Percentiles rank a stretch among this genome's conserved stretches.
These are phyloP conservation scores for Salix arbutifolia DNA, from an alignment of 345 rosid species.

Conservation along the genomic window DNA sequence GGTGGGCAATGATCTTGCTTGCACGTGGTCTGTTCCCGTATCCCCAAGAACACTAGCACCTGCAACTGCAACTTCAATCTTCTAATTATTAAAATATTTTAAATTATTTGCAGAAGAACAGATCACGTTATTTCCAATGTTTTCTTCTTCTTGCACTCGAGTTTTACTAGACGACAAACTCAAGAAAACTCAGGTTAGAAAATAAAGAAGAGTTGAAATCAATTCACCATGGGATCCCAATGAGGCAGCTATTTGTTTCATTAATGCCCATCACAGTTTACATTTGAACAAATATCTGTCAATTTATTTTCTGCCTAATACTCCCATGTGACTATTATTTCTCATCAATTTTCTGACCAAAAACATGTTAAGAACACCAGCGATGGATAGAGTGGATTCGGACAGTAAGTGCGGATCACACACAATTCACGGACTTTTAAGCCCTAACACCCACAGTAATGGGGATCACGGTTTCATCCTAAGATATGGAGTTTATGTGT, in stretches of 20 bases:
- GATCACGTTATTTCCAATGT: constrained; percentile 7
- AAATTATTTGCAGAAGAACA: constrained; percentile 7
- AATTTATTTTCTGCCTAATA: neutral
- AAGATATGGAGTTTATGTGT: no score
- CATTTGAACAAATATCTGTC: neutral
- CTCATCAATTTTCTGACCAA: neutral
- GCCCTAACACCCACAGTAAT: neutral
- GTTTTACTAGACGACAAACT: constrained; percentile 3
- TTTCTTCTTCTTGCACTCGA: neutral
- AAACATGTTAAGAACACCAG: neutral
- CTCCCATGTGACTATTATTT: neutral
- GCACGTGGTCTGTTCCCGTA: constrained; percentile 50
- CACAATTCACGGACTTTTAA: no score
- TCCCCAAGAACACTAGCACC: constrained; percentile 44
- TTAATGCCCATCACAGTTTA: neutral
- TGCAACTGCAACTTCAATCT: constrained; percentile 43
- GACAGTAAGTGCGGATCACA: no score
- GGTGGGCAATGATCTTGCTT: constrained; percentile 46
- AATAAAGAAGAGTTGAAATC: neutral
- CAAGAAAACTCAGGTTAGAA: constrained; percentile 9
- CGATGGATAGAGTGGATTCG: no score
- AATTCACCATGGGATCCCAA: neutral
- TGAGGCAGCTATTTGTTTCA: neutral
- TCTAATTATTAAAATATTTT: constrained; percentile 15
- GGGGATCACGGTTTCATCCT: neutral